Percentiles rank a stretch among this genome's conserved stretches.
Conservation (phyloP, 2,329 filamentous ascomycete genomes). For the Diaporthe aspalathi region DNA sequence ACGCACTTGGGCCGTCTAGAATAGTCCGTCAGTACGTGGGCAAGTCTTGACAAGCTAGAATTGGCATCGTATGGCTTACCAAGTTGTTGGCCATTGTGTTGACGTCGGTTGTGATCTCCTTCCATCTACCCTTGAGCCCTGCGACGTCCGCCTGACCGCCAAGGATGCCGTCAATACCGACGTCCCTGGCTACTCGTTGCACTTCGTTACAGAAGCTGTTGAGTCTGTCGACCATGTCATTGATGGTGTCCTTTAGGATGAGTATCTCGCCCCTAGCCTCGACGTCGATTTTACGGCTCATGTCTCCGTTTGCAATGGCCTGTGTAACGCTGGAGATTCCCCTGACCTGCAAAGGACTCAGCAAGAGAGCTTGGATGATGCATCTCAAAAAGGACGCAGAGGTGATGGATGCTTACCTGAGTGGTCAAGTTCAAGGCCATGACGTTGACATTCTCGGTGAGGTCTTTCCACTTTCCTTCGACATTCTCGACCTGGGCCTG, state of each 20-base stretch:
- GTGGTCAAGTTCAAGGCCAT: slow-evolving; percentile 77
- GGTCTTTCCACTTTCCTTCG: slow-evolving; percentile 97
- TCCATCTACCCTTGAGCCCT: slow-evolving; percentile 94
- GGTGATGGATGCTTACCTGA: slow-evolving; percentile 58
- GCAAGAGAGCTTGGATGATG: not conserved
- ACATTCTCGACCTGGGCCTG: slow-evolving; percentile 95
- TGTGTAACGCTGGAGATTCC: slow-evolving; percentile 95
- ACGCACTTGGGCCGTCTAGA: slow-evolving; percentile 92
- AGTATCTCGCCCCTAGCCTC: slow-evolving; percentile 95
- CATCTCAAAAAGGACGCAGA: not conserved
- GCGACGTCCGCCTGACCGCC: slow-evolving; percentile 95
- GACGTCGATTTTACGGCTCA: slow-evolving; percentile 95
- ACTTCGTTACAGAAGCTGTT: slow-evolving; percentile 97
- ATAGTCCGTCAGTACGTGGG: slow-evolving; percentile 49
- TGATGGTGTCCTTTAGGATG: slow-evolving; percentile 94
- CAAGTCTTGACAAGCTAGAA: not conserved
- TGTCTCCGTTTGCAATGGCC: slow-evolving; percentile 93
- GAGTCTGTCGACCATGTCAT: slow-evolving; percentile 96
- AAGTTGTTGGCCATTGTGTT: slow-evolving; percentile 87
- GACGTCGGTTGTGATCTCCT: slow-evolving; percentile 96
- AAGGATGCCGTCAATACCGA: slow-evolving; percentile 98
- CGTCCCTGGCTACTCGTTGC: slow-evolving; percentile 94
- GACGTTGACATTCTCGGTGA: slow-evolving; percentile 90
- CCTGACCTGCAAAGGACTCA: slow-evolving; percentile 69
- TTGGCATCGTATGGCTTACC: slow-evolving; percentile 51